Base-by-base conservation (phyloP, 2,329 filamentous ascomycete genomes). In the Trichoderma hamatum region DNA sequence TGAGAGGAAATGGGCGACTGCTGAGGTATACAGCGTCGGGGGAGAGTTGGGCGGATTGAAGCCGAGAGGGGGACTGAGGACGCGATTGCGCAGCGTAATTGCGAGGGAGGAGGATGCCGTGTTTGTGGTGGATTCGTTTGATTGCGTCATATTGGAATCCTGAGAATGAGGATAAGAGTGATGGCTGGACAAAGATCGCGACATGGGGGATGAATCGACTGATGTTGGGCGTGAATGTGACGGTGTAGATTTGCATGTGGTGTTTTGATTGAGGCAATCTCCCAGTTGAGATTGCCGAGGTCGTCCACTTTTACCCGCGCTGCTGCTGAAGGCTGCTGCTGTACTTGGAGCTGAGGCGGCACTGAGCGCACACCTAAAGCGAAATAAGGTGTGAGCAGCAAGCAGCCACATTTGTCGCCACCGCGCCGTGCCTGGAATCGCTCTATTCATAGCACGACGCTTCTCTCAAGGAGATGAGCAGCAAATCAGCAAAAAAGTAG, bases 1-100 rank as follows among this genome's bases (percentile, higher is more conserved):
- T 0, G 77, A 74, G 59, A 69, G 70, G 73, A 82, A 81, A 73
- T 79, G 74, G 39, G 71, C 63, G 30, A 78, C 56, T 55, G 77
- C 74, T 16, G 72, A 72, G 32, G 72, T 52, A 69, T 76, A 78
- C 21, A 79, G 73, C 49, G 68, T 64, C 0, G 72, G 70, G 0
- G 75, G 73, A 11, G 76, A 74, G 49, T 74, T 69, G 13, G 75
- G 67, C 6, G 79, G 77, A 32, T 69, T 24, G 34, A 79, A 69
- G 62, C 74, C 71, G 56, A 80, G 75, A 10, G 70, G 64, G 3
- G 79, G 79, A 60, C 75, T 75, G 68, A 79, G 62, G 32, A 79
- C 68, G 70, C 78, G 77, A 61, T 73, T 73, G 39, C 72, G 69
- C 52, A 67, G 70, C 63, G 73, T 72, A 63, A 71, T 70, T 26